Evolutionary conservation across 768 basidiomycete species (phyloP).

Genomic region (Floccularia luteovirens): DNA sequence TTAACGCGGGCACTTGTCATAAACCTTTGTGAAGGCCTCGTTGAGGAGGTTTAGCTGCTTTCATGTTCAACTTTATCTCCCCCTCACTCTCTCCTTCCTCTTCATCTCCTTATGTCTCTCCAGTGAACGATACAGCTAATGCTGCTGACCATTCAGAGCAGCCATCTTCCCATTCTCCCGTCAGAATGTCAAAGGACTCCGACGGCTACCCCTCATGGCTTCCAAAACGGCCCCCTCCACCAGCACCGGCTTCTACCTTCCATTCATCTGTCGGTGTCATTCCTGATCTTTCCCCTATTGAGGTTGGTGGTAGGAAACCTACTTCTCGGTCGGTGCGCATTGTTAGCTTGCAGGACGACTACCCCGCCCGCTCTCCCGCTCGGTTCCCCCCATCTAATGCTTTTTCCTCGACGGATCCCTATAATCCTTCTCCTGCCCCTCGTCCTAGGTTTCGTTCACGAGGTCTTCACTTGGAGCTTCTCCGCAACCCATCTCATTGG

Average conservation of each 20-base stretch:
- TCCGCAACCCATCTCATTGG: slow-evolving; percentile 51
- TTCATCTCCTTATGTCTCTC: background rate
- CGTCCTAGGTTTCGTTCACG: slow-evolving; percentile 63
- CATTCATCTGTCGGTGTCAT: slow-evolving; percentile 42
- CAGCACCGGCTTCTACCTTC: slow-evolving; percentile 65
- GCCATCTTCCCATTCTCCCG: slow-evolving; percentile 23
- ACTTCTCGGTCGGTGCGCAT: slow-evolving; percentile 80
- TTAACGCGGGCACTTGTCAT: too few species aligned
- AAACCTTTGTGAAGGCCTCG: too few species aligned
- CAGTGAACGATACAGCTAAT: too few species aligned
- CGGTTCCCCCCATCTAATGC: slow-evolving; percentile 34
- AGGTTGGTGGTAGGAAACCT: slow-evolving; percentile 62
- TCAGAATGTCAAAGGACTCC: slow-evolving; percentile 32
- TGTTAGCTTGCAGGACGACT: slow-evolving; percentile 56
- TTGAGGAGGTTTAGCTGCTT: too few species aligned
- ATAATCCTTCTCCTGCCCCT: slow-evolving; percentile 24
- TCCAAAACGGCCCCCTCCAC: slow-evolving; percentile 69
- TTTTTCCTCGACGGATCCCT: slow-evolving; percentile 26
- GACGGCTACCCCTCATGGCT: slow-evolving; percentile 86
- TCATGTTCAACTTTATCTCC: slow-evolving; percentile 13
- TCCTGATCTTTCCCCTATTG: slow-evolving; percentile 21
- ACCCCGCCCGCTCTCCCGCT: slow-evolving; percentile 34
- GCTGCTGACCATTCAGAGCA: too few species aligned
- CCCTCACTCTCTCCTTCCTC: too few species aligned
- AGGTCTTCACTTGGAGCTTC: slow-evolving; percentile 59